phyloP scores from a whole-genome alignment of 805 yeast species.

The Candida piceae region DNA sequence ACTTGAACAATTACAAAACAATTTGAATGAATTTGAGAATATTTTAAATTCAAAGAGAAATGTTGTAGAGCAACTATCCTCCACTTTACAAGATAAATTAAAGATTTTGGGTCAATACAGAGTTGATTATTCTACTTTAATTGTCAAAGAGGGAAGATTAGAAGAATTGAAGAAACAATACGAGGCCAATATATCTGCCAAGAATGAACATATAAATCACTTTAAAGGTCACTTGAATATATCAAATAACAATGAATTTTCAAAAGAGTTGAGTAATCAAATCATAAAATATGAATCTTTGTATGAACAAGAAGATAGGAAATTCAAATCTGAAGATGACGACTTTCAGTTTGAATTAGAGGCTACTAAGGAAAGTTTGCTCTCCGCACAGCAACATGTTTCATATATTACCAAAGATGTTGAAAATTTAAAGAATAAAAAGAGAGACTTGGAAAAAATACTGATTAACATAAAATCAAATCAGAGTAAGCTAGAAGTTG shows the following conservation, averaged over 20 bases:
- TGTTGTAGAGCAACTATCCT: constrained; percentile 8
- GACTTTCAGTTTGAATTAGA: constrained; percentile 14
- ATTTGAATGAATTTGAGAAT: constrained; percentile 38
- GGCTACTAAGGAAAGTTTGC: constrained; percentile 28
- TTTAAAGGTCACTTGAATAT: constrained; percentile 4
- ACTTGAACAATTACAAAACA: constrained; percentile 34
- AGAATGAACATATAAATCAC: constrained; percentile 8
- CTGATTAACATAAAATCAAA: constrained; percentile 35
- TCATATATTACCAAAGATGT: constrained; percentile 40
- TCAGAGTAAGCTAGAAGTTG: constrained; percentile 44
- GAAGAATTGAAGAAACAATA: constrained; percentile 29
- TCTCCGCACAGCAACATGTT: constrained; percentile 39
- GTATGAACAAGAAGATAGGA: too few species aligned
- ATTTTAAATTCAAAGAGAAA: constrained; percentile 22
- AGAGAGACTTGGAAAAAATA: constrained; percentile 33
- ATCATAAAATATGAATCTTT: too few species aligned
- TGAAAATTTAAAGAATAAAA: constrained; percentile 30
- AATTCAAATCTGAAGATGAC: constrained; percentile 8
- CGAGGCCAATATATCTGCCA: constrained; percentile 14
- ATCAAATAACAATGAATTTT: constrained; percentile 7
- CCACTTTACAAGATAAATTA: constrained; percentile 14
- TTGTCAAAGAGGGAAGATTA: constrained; percentile 52
- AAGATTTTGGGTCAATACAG: constrained; percentile 21
- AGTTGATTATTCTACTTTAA: constrained; percentile 31
- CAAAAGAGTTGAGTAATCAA: too few species aligned